phyloP scores from a whole-genome alignment of 306 rosid genomes.

The Carpinus viminea region DNA sequence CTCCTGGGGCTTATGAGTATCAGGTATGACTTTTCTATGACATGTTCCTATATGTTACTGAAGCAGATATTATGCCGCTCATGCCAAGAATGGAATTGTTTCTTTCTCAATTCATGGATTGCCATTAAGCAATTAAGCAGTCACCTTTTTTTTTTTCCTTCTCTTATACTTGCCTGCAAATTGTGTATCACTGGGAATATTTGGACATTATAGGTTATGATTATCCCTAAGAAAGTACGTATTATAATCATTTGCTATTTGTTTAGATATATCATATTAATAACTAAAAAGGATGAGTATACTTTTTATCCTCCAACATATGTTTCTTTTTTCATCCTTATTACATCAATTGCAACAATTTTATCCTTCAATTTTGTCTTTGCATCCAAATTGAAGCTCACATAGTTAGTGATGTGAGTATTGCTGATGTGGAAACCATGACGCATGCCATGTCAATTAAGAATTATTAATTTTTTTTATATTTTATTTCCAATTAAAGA shows the following conservation, averaged over 20 bases:
- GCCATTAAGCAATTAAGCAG: not conserved
- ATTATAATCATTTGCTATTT: not conserved
- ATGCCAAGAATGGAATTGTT: not conserved
- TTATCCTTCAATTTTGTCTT: not conserved
- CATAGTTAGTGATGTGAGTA: not conserved
- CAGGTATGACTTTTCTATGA: conserved; percentile 47
- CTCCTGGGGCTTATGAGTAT: conserved; percentile 79
- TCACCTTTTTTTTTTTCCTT: not conserved
- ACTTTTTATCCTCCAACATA: not conserved
- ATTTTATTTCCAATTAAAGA: not conserved
- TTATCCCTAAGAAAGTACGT: not conserved
- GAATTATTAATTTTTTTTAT: not conserved
- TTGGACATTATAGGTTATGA: not conserved
- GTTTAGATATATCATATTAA: not conserved
- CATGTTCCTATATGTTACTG: not conserved
- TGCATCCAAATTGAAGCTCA: not conserved
- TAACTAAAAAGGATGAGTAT: not conserved
- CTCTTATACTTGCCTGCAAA: not conserved
- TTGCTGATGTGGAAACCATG: not conserved
- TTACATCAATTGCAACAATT: not conserved
- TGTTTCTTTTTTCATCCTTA: not conserved
- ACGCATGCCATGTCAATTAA: not conserved
- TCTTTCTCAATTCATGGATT: not conserved
- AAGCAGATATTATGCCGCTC: not conserved
- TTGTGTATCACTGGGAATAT: not conserved